Evolutionary conservation across 345 rosid genomes (phyloP).

Genomic region (Corchorus olitorius): DNA sequence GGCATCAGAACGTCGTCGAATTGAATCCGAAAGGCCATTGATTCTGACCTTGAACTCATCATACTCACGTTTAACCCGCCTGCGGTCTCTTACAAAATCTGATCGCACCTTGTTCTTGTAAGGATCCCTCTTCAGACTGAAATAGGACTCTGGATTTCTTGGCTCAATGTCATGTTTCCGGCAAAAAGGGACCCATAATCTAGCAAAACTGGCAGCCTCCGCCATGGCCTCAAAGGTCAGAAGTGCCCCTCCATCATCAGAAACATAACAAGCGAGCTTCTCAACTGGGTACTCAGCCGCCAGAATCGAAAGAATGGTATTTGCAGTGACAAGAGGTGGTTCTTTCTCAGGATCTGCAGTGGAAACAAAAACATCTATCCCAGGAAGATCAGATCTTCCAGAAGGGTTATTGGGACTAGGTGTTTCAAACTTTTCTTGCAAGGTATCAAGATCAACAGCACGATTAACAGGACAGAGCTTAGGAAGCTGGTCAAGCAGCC

Average conservation of each 20-base stretch:
- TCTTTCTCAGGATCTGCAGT: constrained; percentile 89
- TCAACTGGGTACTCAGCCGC: constrained; percentile 77
- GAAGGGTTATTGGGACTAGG: constrained; percentile 48
- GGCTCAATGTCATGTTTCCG: constrained; percentile 77
- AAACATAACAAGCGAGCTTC: constrained; percentile 79
- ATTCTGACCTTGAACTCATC: constrained; percentile 84
- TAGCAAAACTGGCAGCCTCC: constrained; percentile 87
- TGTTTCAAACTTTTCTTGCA: constrained; percentile 67
- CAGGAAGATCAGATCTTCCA: constrained; percentile 80
- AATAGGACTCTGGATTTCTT: constrained; percentile 82
- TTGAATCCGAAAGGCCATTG: constrained; percentile 68
- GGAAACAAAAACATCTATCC: constrained; percentile 78
- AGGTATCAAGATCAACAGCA: constrained; percentile 51
- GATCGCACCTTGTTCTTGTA: constrained; percentile 65
- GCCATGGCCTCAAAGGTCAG: constrained; percentile 94
- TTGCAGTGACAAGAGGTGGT: constrained; percentile 82
- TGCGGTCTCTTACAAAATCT: constrained; percentile 76
- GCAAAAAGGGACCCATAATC: constrained; percentile 87
- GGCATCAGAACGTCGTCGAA: constrained; percentile 74
- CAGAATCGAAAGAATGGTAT: constrained; percentile 78
- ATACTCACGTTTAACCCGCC: constrained; percentile 70
- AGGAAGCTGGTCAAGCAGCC: constrained; percentile 88
- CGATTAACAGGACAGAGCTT: constrained; percentile 73
- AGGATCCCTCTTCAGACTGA: constrained; percentile 72
- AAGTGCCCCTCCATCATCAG: constrained; percentile 86